Evolutionary conservation across 805 yeast genomes (phyloP).

Genomic region (Yarrowia phangngaensis): DNA sequence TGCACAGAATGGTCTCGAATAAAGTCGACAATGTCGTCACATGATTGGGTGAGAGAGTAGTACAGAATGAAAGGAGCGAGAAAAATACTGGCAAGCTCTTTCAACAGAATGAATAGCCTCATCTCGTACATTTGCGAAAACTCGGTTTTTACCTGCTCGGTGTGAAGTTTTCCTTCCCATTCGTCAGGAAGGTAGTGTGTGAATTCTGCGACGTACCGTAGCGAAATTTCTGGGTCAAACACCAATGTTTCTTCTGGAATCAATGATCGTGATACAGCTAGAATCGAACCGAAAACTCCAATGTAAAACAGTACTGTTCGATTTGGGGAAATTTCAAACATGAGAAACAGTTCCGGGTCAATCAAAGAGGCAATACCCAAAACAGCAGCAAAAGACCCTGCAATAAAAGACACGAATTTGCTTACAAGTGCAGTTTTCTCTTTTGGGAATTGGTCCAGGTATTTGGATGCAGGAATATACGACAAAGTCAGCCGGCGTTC

Average conservation of each 20-base stretch:
- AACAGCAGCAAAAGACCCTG: constrained; percentile 88
- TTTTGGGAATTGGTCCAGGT: constrained; percentile 88
- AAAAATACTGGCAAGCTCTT: constrained; percentile 77
- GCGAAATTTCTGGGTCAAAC: constrained; percentile 91
- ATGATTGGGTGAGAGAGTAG: constrained; percentile 68
- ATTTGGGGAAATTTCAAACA: constrained; percentile 80
- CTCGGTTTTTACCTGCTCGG: constrained; percentile 76
- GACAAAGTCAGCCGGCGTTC: constrained; percentile 73
- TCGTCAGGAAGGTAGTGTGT: constrained; percentile 86
- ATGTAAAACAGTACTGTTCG: constrained; percentile 82
- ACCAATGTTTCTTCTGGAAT: constrained; percentile 61
- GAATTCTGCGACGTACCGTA: constrained; percentile 72
- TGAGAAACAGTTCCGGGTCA: constrained; percentile 87
- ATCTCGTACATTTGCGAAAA: constrained; percentile 76
- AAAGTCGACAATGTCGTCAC: constrained; percentile 81
- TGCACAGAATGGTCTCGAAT: constrained; percentile 85
- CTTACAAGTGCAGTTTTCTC: constrained; percentile 57
- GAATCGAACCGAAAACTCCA: constrained; percentile 79
- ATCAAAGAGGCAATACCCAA: constrained; percentile 69
- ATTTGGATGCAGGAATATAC: constrained; percentile 71
- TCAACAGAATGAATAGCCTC: constrained; percentile 61
- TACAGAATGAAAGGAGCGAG: constrained; percentile 88
- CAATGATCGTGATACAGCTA: constrained; percentile 76
- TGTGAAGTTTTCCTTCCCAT: constrained; percentile 84
- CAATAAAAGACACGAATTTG: constrained; percentile 64